phyloP scores from a whole-genome alignment of 2,329 filamentous ascomycete species.

The Aspergillus flavus region DNA sequence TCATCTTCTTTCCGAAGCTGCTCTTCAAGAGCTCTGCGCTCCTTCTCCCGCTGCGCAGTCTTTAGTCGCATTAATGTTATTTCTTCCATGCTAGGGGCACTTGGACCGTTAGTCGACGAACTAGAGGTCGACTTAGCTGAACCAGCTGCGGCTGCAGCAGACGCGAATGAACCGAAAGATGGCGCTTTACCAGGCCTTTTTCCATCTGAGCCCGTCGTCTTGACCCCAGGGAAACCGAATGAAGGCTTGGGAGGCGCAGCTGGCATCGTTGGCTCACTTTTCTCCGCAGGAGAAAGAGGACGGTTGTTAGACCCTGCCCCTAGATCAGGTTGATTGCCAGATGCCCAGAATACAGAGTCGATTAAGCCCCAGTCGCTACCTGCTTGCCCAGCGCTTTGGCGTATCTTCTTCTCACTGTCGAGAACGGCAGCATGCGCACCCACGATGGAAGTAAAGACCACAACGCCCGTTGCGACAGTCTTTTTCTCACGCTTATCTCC shows the following conservation, averaged over 20 bases:
- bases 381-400: slow-evolving; percentile 25
- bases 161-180: slow-evolving; percentile 46
- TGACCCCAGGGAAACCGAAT: slow-evolving; percentile 40
- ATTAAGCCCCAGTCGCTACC: slow-evolving; percentile 51
- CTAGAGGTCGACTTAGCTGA: slow-evolving; percentile 29
- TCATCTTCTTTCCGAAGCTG: slow-evolving; percentile 55
- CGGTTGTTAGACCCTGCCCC: slow-evolving; percentile 15
- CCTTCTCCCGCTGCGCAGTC: slow-evolving; percentile 58
- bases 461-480: slow-evolving; percentile 54
- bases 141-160: slow-evolving; percentile 29
- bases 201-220: slow-evolving; percentile 24
- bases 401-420: slow-evolving; percentile 48
- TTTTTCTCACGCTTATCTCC: slow-evolving; percentile 55
- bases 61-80: slow-evolving; percentile 59
- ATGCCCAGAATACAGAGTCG: slow-evolving; percentile 59
- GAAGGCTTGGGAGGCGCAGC: slow-evolving; percentile 23
- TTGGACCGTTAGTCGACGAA: slow-evolving; percentile 27
- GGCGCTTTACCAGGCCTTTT: slow-evolving; percentile 38
- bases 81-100: slow-evolving; percentile 47
- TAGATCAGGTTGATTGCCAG: slow-evolving; percentile 55
- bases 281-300: slow-evolving; percentile 15
- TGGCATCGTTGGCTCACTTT: slow-evolving; percentile 17
- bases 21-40: slow-evolving; percentile 56
- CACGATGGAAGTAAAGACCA: slow-evolving; percentile 61
- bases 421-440: slow-evolving; percentile 59